A percentile compares a stretch with the other conserved stretches of the same genome.
These are phyloP conservation scores for Termitomyces sp. DNA, from an alignment of 768 basidiomycete species.

Conservation along the genomic window DNA sequence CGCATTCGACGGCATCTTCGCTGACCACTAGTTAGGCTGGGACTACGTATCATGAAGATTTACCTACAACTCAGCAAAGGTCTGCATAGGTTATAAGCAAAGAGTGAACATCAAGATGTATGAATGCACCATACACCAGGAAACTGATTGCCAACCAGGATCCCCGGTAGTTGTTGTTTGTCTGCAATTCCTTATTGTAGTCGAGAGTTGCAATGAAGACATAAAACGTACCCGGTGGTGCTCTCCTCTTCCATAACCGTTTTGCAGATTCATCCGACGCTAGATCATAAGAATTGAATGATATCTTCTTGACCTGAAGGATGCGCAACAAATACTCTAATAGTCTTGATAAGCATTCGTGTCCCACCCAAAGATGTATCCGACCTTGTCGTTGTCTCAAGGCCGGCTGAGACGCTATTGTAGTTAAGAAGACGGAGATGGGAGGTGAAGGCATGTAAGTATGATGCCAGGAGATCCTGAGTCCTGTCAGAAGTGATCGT, in stretches of 20 bases:
- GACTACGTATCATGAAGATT: slow-evolving; percentile 2
- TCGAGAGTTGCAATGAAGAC: not conserved
- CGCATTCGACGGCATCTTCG: slow-evolving; percentile 81
- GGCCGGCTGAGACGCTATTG: slow-evolving; percentile 75
- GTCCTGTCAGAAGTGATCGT: not conserved
- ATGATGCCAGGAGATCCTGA: not conserved
- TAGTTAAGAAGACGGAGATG: slow-evolving; percentile 80
- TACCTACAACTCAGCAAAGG: slow-evolving; percentile 69
- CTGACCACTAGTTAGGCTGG: slow-evolving; percentile 27
- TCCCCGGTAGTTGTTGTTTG: slow-evolving; percentile 81
- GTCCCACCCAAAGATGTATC: not conserved
- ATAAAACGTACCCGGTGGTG: slow-evolving; percentile 48
- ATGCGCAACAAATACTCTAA: slow-evolving; percentile 78
- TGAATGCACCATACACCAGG: slow-evolving; percentile 55
- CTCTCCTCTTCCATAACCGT: slow-evolving; percentile 74
- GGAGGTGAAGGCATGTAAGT: slow-evolving; percentile 70
- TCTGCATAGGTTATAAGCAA: slow-evolving; percentile 30
- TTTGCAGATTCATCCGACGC: slow-evolving; percentile 83
- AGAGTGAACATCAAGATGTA: not conserved
- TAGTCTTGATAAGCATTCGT: not conserved
- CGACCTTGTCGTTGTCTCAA: slow-evolving; percentile 73
- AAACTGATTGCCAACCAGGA: slow-evolving; percentile 71
- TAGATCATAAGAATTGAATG: slow-evolving; percentile 77
- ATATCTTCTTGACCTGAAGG: slow-evolving; percentile 81
- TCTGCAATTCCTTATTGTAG: slow-evolving; percentile 31